phyloP scores from a whole-genome alignment of 2,329 filamentous ascomycete species.

The Beauveria medogensis region DNA sequence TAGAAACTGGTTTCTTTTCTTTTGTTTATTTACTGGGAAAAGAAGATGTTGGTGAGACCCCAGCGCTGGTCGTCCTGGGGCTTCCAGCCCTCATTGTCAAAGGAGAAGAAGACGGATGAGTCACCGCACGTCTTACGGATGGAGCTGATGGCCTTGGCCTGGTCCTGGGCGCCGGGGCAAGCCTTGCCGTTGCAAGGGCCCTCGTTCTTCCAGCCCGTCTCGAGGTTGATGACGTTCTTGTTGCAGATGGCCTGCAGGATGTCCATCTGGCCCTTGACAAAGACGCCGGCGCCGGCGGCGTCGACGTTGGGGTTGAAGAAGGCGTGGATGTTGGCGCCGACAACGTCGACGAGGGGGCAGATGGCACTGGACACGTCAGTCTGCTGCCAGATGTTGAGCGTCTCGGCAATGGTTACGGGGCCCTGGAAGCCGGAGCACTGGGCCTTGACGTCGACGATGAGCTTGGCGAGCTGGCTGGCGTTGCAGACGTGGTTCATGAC shows the following conservation, averaged over 20 bases:
- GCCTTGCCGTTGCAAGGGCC: constrained; percentile 67
- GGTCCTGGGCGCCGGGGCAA: constrained; percentile 57
- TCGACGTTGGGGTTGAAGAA: constrained; percentile 75
- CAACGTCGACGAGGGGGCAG: constrained; percentile 68
- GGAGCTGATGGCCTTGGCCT: constrained; percentile 62
- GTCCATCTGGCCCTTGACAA: constrained; percentile 65
- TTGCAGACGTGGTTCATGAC: constrained; percentile 66
- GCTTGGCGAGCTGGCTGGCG: constrained; percentile 55
- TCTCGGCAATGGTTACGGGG: constrained; percentile 77
- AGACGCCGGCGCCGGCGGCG: constrained; percentile 61
- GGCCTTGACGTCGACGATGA: constrained; percentile 60
- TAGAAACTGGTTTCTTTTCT: background rate
- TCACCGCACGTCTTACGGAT: constrained; percentile 60
- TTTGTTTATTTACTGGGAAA: constrained; percentile 9
- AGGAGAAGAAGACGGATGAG: constrained; percentile 75
- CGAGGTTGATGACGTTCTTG: constrained; percentile 71
- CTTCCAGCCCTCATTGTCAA: constrained; percentile 79
- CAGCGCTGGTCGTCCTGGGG: constrained; percentile 59
- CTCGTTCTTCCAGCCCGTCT: constrained; percentile 78
- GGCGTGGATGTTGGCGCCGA: constrained; percentile 82
- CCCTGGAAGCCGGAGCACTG: constrained; percentile 68
- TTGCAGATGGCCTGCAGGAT: constrained; percentile 65
- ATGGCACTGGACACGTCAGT: constrained; percentile 48
- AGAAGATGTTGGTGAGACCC: constrained; percentile 40
- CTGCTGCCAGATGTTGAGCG: constrained; percentile 69